phyloP scores from a whole-genome alignment of 208 protist species.

The Endotrypanum monterogeii region DNA sequence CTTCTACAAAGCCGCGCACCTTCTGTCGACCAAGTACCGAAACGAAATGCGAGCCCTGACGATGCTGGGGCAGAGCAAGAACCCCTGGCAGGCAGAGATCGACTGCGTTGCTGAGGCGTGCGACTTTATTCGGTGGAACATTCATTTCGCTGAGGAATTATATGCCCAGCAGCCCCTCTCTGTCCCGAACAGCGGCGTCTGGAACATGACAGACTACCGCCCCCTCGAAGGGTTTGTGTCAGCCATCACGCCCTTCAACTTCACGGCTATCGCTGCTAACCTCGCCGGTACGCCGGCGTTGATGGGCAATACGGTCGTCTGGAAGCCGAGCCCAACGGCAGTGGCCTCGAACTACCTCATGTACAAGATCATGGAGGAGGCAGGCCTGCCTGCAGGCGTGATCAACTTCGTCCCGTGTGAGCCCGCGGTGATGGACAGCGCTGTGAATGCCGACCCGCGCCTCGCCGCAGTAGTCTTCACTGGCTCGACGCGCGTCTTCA shows the following conservation, averaged over 20 bases:
- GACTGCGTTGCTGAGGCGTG: slow-evolving; percentile 94
- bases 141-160: slow-evolving; percentile 94
- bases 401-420: slow-evolving; percentile 95
- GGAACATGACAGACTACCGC: slow-evolving; percentile 96
- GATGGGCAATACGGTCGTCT: slow-evolving; percentile 97
- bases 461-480: slow-evolving; percentile 97
- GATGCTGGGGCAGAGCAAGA: slow-evolving; percentile 98
- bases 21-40: slow-evolving; percentile 89
- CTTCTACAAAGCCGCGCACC: slow-evolving; percentile 94
- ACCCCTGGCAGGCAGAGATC: slow-evolving; percentile 98
- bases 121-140: slow-evolving; percentile 97
- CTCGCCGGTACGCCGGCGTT: slow-evolving; percentile 94
- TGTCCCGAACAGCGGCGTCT: slow-evolving; percentile 68
- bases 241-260: slow-evolving; percentile 98
- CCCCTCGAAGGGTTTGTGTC: slow-evolving; percentile 97
- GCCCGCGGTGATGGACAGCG: slow-evolving; percentile 68
- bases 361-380: slow-evolving; percentile 94
- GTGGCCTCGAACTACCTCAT: slow-evolving; percentile 94
- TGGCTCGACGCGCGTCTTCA: slow-evolving; percentile 94
- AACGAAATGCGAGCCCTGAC: slow-evolving; percentile 91
- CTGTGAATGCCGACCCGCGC: slow-evolving; percentile 73
- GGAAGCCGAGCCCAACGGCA: slow-evolving; percentile 95
- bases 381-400: slow-evolving; percentile 95
- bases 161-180: slow-evolving; percentile 90
- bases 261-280: slow-evolving; percentile 98